Evolutionary conservation across 2,329 filamentous ascomycete genomes (phyloP).

Genomic region (Fusarium pininemorale): DNA sequence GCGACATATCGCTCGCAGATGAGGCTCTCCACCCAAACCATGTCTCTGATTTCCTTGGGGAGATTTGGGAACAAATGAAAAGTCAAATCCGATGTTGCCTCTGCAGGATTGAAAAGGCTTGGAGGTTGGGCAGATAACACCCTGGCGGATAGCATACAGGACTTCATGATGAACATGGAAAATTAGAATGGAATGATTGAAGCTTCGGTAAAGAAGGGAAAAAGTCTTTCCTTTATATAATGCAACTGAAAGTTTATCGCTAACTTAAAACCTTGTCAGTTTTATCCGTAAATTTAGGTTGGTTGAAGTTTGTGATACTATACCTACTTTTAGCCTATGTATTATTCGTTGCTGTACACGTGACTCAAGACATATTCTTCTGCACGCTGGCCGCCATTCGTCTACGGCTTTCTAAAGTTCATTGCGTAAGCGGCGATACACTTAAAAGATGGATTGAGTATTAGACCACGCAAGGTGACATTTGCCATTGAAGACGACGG

Average conservation of each 20-base stretch:
- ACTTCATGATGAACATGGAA: not conserved
- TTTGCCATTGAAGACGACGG: too few relatives aligned
- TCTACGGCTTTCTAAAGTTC: too few relatives aligned
- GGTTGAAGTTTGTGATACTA: not conserved
- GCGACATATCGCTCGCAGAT: not conserved
- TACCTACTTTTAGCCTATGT: too few relatives aligned
- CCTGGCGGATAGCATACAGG: too few relatives aligned
- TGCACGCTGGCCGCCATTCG: accelerated
- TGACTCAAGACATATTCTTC: too few relatives aligned
- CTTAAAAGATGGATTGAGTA: not conserved
- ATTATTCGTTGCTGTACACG: too few relatives aligned
- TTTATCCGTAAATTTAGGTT: not conserved
- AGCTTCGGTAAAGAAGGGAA: accelerated
- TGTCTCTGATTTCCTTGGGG: not conserved
- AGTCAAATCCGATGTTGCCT: not conserved
- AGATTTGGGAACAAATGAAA: not conserved
- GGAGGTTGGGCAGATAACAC: too few relatives aligned
- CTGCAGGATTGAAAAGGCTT: not conserved
- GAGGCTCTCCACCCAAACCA: not conserved
- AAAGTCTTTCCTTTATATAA: too few relatives aligned
- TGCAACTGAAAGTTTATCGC: not conserved
- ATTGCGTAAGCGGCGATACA: too few relatives aligned
- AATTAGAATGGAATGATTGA: too few relatives aligned
- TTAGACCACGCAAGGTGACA: not conserved
- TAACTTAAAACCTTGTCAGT: not conserved